Base-by-base conservation (phyloP, 148 eudicot genomes). In the Rhododendron henanense region DNA sequence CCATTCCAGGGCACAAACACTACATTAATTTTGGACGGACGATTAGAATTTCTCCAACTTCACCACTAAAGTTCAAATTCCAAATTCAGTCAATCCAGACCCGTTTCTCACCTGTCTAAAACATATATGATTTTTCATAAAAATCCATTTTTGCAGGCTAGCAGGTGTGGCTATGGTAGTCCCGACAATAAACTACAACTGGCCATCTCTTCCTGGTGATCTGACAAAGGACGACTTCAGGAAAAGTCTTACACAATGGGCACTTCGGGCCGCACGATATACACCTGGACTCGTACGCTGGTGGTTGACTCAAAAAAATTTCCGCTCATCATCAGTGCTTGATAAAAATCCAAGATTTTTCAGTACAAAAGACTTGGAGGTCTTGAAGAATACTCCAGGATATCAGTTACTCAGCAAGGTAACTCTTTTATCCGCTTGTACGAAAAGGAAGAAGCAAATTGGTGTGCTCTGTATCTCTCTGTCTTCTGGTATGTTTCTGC, bases 251-350 rank as follows among this genome's bases (percentile, higher is more conserved):
- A 90, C 92, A n/a, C 88, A 83, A 71, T 87, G 92, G 71, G 85
- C 85, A 6, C 71, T 88, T 23, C 85, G 91, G 83, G 13, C 90
- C 25, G 78, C 93, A 63, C 91, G 91, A 53, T 90, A 89, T 47
- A 71, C 89, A 67, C 93, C 96, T 55, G 90, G 96, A 44, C 87
- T 93, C 79, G 74, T 93, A 35, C 90, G 89, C 76, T 93, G 96
- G 96, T 93, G 93, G 93, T 85, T 93, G 91, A 92, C 93, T 83
- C 96, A 93, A 77, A 93, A 91, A 83, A 47, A 88, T 89, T 90
- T 93, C 79, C 89, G 88, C 82, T 84, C 96, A 7, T 71, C 93
- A 6, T 85, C 86, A 81, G 88, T 93, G 8, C 84, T 93, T 90
- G 96, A 93, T 91, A 89, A 88, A 83, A 93, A 93, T 84, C 93